A percentile compares a stretch with the other conserved stretches of the same genome.
Conservation (phyloP, 768 basidiomycete genomes). For the Boletus edulis region DNA sequence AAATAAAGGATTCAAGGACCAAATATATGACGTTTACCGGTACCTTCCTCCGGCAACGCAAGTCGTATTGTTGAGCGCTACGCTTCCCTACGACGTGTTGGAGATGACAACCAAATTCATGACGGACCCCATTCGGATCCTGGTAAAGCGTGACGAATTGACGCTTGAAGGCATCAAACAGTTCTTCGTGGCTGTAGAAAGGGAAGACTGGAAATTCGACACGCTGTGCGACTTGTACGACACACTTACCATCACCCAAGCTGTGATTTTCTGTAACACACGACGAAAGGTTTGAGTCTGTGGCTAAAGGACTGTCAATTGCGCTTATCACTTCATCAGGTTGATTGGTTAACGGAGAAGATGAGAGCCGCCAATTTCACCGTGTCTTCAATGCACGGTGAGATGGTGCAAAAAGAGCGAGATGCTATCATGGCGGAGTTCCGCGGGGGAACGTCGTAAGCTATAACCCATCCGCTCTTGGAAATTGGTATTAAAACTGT, state of each 20-base stretch:
- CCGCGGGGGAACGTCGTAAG: constrained; percentile 87
- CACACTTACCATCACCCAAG: constrained; percentile 97
- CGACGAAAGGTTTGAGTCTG: constrained; percentile 74
- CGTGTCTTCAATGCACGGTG: constrained; percentile 93
- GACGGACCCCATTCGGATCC: constrained; percentile 97
- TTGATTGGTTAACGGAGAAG: constrained; percentile 98
- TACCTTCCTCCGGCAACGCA: constrained; percentile 97
- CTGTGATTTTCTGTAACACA: constrained; percentile 99
- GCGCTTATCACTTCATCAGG: constrained; percentile 43
- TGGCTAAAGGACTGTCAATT: not conserved
- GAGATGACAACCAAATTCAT: constrained; percentile 99
- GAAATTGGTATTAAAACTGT: constrained; percentile 1
- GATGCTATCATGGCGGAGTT: constrained; percentile 98
- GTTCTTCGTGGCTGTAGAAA: constrained; percentile 98
- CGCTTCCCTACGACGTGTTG: constrained; percentile 92
- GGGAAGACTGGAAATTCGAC: constrained; percentile 99
- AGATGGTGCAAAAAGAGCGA: constrained; percentile 94
- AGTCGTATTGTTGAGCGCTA: constrained; percentile 94
- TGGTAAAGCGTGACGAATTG: constrained; percentile 99
- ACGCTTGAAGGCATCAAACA: constrained; percentile 96
- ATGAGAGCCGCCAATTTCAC: constrained; percentile 99
- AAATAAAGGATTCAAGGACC: constrained; percentile 98
- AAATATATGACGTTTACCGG: constrained; percentile 98
- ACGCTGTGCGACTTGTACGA: constrained; percentile 97
- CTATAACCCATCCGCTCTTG: constrained; percentile 11